These are phyloP conservation scores for Dalechampia spathulata DNA, from an alignment of 441 rosid species.

Conservation along the genomic window DNA sequence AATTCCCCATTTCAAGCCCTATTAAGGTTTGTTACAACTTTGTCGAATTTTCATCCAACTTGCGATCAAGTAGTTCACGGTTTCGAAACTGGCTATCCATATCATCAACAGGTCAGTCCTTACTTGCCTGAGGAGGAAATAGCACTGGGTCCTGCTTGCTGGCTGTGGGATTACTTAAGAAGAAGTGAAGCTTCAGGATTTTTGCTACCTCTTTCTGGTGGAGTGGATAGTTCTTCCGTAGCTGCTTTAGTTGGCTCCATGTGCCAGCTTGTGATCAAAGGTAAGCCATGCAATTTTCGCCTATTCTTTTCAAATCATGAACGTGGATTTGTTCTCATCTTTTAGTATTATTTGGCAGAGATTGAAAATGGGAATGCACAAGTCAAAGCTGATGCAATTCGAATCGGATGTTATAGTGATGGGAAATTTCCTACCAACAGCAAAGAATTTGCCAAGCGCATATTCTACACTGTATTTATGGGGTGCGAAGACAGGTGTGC, in stretches of 20 bases:
- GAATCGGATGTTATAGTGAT: conserved; percentile 59
- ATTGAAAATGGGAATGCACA: conserved; percentile 80
- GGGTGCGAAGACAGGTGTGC: conserved; percentile 89
- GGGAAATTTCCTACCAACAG: conserved; percentile 76
- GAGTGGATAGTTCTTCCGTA: conserved; percentile 89
- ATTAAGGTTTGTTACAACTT: conserved; percentile 41
- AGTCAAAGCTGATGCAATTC: conserved; percentile 88
- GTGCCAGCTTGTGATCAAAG: conserved; percentile 96
- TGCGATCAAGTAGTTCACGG: too few species aligned
- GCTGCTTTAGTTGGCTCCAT: conserved; percentile 98
- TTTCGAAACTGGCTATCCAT: neutral
- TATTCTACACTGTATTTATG: conserved; percentile 91
- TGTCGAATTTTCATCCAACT: neutral
- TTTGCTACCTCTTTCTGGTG: conserved; percentile 96
- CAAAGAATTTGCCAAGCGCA: conserved; percentile 83
- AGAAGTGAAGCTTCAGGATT: conserved; percentile 97
- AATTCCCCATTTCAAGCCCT: conserved; percentile 63
- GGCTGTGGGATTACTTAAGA: conserved; percentile 98
- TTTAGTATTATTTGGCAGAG: conserved; percentile 36
- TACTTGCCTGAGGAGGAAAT: conserved; percentile 92
- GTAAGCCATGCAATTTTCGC: conserved; percentile 22
- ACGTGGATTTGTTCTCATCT: neutral
- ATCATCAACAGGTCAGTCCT: conserved; percentile 47
- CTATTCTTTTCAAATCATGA: neutral
- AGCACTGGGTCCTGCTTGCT: conserved; percentile 90